Conservation (phyloP, 2,329 filamentous ascomycete species). For the Calonectria pauciramosa region DNA sequence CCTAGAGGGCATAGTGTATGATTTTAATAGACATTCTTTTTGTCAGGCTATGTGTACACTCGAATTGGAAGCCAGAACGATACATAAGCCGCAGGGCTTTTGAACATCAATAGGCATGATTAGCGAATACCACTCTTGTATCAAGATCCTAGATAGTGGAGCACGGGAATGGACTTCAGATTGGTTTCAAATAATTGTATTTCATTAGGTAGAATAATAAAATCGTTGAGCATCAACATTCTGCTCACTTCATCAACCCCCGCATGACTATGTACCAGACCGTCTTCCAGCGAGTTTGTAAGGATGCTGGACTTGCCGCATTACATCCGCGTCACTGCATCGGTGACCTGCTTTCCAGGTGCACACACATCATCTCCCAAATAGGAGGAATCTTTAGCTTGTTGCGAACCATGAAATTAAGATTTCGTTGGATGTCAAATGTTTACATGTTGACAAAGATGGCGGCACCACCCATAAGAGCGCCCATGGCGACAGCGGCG, state of each 20-base stretch:
- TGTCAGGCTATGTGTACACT: too few relatives aligned
- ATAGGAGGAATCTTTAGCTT: background rate
- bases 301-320: background rate
- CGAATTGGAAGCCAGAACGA: too few relatives aligned
- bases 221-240: background rate
- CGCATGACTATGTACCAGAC: background rate
- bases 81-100: too few relatives aligned
- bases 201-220: constrained; percentile 1
- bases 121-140: background rate
- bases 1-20: too few relatives aligned
- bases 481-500: constrained; percentile 13
- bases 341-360: background rate
- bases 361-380: background rate
- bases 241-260: background rate
- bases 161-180: background rate
- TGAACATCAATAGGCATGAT: too few relatives aligned
- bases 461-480: constrained; percentile 10
- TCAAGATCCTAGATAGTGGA: background rate
- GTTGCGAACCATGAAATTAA: background rate
- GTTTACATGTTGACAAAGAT: constrained; percentile 16
- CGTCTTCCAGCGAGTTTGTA: background rate
- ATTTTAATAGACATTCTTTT: too few relatives aligned
- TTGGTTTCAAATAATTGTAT: background rate
- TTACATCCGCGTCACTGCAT: background rate
- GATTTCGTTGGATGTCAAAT: background rate